phyloP scores from a whole-genome alignment of 2,329 filamentous ascomycete species.

The Zymoseptoria crescenta region DNA sequence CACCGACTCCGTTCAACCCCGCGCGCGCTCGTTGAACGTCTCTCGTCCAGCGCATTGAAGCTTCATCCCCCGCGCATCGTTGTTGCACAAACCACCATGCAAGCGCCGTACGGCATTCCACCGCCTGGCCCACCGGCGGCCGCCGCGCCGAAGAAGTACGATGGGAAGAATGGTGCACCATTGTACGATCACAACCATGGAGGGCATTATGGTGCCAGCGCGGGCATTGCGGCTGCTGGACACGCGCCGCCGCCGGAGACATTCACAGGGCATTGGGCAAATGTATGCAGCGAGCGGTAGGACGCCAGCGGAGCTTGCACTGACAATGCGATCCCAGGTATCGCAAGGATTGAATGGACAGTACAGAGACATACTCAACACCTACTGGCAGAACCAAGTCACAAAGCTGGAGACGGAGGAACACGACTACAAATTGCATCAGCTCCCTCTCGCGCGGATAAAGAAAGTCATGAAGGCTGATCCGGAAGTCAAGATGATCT shows the following conservation, averaged over 20 bases:
- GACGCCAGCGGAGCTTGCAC: conserved; percentile 4
- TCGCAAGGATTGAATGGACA: conserved; percentile 88
- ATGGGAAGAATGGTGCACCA: conserved; percentile 43
- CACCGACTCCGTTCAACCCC: neutral
- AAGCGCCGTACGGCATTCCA: conserved; percentile 22
- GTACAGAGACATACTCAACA: conserved; percentile 95
- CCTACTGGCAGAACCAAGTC: conserved; percentile 98
- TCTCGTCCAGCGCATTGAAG: neutral
- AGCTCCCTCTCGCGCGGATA: conserved; percentile 92
- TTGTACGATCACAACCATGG: conserved; percentile 40
- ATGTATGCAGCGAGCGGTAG: conserved; percentile 52
- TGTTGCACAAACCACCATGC: conserved; percentile 15
- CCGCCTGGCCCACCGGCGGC: conserved; percentile 25
- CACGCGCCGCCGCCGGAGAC: conserved; percentile 83
- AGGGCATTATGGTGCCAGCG: conserved; percentile 42
- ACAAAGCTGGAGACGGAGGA: conserved; percentile 88
- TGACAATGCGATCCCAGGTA: conserved; percentile 49
- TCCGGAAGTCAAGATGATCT: conserved; percentile 99
- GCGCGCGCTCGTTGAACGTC: neutral
- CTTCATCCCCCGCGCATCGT: neutral
- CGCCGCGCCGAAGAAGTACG: conserved; percentile 38
- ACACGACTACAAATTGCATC: conserved; percentile 97
- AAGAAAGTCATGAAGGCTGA: conserved; percentile 99
- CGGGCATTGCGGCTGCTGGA: conserved; percentile 74
- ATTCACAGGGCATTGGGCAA: conserved; percentile 91